Evolutionary conservation across 1,284 basidiomycete genomes (phyloP).

Genomic region (Mycena sp.): DNA sequence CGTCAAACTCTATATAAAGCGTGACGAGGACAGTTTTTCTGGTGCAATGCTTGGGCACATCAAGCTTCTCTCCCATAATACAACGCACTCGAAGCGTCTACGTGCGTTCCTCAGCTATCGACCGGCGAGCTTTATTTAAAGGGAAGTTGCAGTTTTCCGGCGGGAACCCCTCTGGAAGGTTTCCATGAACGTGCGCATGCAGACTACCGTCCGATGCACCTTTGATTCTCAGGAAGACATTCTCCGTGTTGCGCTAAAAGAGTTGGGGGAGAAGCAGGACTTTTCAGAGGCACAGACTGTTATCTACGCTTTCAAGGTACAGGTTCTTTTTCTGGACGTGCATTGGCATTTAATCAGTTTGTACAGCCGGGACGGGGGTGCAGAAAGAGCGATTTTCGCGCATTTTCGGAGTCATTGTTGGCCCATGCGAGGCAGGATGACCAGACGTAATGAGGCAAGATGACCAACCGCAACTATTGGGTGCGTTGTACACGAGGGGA

Average conservation of each 20-base stretch:
- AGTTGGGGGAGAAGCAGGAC: conserved; percentile 43
- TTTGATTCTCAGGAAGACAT: conserved; percentile 64
- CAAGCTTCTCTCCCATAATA: conserved; percentile 60
- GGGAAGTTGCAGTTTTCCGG: conserved; percentile 61
- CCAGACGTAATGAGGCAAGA: conserved; percentile 16
- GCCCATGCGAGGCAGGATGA: conserved; percentile 32
- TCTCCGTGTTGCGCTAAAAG: conserved; percentile 64
- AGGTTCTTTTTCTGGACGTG: neutral
- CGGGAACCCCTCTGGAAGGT: conserved; percentile 74
- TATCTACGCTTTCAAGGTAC: conserved; percentile 56
- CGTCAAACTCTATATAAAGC: conserved; percentile 68
- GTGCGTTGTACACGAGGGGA: no score
- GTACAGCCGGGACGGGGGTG: conserved; percentile 59
- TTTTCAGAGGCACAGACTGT: conserved; percentile 43
- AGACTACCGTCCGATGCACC: conserved; percentile 58
- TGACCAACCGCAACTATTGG: no score
- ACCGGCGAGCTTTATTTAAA: neutral
- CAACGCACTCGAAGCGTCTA: conserved; percentile 50
- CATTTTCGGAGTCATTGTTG: conserved; percentile 55
- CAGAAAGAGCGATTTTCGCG: conserved; percentile 58
- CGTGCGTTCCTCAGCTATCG: conserved; percentile 46
- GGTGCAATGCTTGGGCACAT: conserved; percentile 68
- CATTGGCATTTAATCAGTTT: neutral
- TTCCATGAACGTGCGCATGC: conserved; percentile 68
- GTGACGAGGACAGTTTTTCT: conserved; percentile 64